Percentiles rank a stretch among this genome's conserved stretches.
phyloP scores from a whole-genome alignment of 2,329 filamentous ascomycete genomes.

The Talaromyces funiculosus region DNA sequence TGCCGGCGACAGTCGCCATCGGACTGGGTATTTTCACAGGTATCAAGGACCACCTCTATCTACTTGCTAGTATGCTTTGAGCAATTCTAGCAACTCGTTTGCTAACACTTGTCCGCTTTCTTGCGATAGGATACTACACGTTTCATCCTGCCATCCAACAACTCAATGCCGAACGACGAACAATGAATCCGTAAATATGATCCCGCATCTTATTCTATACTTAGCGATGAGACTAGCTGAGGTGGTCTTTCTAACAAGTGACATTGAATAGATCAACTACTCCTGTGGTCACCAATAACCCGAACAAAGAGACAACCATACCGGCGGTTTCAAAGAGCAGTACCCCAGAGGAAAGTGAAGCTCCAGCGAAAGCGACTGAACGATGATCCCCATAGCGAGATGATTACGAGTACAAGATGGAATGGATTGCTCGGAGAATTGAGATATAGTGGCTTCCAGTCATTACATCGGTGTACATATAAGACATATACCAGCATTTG shows the following conservation, averaged over 20 bases:
- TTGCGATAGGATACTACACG: conserved; percentile 36
- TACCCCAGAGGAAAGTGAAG: neutral
- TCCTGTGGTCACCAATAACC: neutral
- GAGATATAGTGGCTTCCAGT: neutral
- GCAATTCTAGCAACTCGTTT: neutral
- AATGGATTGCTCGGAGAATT: neutral
- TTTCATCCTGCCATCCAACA: conserved; percentile 39
- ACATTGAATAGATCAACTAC: neutral
- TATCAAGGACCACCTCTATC: conserved; percentile 15
- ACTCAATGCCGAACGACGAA: conserved; percentile 28
- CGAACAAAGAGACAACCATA: neutral
- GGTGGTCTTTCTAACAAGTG: neutral
- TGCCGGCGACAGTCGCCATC: conserved; percentile 34
- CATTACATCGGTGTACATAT: neutral
- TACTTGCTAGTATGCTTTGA: conserved; percentile 4
- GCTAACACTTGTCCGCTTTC: conserved; percentile 6
- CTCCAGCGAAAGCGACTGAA: neutral
- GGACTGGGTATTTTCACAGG: conserved; percentile 38
- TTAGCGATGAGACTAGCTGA: neutral
- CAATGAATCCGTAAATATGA: conserved; percentile 11
- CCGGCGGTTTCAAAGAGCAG: neutral
- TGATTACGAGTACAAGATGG: neutral
- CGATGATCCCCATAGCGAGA: neutral
- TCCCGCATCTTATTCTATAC: neutral
- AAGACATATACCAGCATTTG: neutral